These are phyloP conservation scores for Solanum pennellii DNA, from an alignment of 257 asterid genomes.

Conservation along the genomic window DNA sequence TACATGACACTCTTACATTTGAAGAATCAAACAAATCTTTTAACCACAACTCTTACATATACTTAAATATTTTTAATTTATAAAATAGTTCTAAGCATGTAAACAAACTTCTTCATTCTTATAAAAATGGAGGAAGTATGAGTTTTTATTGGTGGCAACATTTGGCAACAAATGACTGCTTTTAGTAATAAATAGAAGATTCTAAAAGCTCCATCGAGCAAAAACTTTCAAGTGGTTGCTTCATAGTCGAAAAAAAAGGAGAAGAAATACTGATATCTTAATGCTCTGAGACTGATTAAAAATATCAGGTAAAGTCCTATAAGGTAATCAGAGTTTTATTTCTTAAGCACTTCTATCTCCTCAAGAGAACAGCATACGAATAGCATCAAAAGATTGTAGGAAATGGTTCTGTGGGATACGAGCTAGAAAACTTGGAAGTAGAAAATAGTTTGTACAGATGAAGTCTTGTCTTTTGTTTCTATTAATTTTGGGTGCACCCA, in stretches of 20 bases:
- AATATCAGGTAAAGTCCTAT: neutral
- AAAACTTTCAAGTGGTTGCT: neutral
- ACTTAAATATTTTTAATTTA: neutral
- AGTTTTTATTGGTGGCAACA: neutral
- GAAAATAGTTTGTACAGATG: neutral
- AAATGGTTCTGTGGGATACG: neutral
- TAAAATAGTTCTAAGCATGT: neutral
- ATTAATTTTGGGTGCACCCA: neutral
- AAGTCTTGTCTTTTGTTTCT: neutral
- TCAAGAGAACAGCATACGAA: neutral
- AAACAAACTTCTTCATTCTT: neutral
- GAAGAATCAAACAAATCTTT: neutral
- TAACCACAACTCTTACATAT: neutral
- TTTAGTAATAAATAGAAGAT: neutral
- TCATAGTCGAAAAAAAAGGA: neutral
- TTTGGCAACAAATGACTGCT: neutral
- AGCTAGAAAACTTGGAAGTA: neutral
- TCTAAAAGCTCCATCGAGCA: neutral
- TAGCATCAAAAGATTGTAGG: neutral
- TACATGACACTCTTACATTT: neutral
- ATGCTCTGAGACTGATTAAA: neutral
- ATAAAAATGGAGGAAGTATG: neutral
- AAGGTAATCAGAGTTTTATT: neutral
- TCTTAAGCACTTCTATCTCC: neutral
- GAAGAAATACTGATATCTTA: neutral